Evolutionary conservation across 2,329 filamentous ascomycete genomes (phyloP).

Genomic region (Calonectria multiphialidica): DNA sequence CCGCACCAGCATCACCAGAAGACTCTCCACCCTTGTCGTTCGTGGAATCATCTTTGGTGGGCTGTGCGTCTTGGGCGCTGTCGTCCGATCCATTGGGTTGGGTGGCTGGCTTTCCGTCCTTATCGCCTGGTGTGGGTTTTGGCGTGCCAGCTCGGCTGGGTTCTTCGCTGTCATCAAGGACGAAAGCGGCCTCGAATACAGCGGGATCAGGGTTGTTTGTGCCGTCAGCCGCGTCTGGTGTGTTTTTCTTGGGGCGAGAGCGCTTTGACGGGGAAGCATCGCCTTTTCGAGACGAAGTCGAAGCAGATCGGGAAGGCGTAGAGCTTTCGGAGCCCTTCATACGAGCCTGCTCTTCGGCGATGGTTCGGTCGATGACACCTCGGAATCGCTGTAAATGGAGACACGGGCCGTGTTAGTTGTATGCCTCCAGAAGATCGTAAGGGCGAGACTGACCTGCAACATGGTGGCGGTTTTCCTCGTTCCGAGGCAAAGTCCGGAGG

Average conservation of each 20-base stretch:
- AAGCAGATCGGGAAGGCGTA: constrained; percentile 54
- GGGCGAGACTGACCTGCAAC: constrained; percentile 22
- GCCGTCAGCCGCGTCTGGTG: constrained; percentile 53
- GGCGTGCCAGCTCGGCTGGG: constrained; percentile 73
- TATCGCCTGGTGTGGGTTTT: constrained; percentile 54
- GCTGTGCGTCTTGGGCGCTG: constrained; percentile 18
- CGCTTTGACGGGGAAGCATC: constrained; percentile 48
- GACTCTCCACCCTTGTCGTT: constrained; percentile 38
- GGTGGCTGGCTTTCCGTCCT: constrained; percentile 39
- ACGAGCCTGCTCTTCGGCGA: constrained; percentile 91
- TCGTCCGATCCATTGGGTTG: constrained; percentile 36
- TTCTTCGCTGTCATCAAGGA: constrained; percentile 85
- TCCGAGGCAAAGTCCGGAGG: not conserved
- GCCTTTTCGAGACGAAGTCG: constrained; percentile 54
- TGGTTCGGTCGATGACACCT: constrained; percentile 86
- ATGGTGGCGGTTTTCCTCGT: constrained; percentile 16
- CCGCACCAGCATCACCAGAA: constrained; percentile 25
- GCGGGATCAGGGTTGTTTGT: constrained; percentile 79
- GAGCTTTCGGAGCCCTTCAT: constrained; percentile 68
- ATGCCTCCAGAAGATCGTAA: not conserved
- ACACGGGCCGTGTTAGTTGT: not conserved
- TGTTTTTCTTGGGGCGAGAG: constrained; percentile 55
- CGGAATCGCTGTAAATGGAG: constrained; percentile 74
- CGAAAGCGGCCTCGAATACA: constrained; percentile 88
- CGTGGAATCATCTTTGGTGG: constrained; percentile 29